Evolutionary conservation across 192 early-diverging fungal genomes (phyloP), one percentile per base, ranked within the genome.

Genomic region (Backusella morwellensis): DNA sequence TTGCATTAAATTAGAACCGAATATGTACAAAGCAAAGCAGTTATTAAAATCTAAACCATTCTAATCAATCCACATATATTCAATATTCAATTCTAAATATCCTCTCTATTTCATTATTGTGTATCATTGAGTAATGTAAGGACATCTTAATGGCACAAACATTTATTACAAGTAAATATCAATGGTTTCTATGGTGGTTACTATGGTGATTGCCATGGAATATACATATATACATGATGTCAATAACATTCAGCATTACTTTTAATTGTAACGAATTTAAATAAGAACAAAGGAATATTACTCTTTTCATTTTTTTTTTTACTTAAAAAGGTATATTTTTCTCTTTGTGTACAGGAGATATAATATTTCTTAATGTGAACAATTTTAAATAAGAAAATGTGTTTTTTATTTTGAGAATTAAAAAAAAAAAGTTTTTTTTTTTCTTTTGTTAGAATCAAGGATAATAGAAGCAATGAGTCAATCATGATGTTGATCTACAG

Each of bases 331-430:
- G 23, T 26, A 63, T 63, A 63, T 63, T 63, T 63, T 63, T 63
- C 26, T 29, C 9, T 63, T 63, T 63, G 56, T 26, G 23, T 63
- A 63, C 11, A 8, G 4, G 23, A 23, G 56, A 63, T 63, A 63
- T 63, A 63, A 63, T 63, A 63, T 63, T 63, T 63, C 56, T 63
- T 63, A 63, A 63, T 63, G 56, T 63, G n/a, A 26, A 59, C 21
- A 59, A n/a, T 59, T 59, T 59, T 23, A 59, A 59, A 59, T 26
- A 59, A 59, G 21, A 59, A 59, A 59, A 59, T 56, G 21, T 59
- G 23, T 59, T 50, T 50, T 21, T 59, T 59, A 59, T 59, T 59
- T 59, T 59, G 54, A 59, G 54, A 59, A 59, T 26, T 26, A 59
- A 50, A 19, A 44, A 50, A 50, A 50, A n/a, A 0, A 29, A 29